A percentile compares a stretch with the other conserved stretches of the same genome.
These are phyloP conservation scores for Serpula lacrymans DNA, from an alignment of 768 basidiomycete genomes.

Conservation along the genomic window DNA sequence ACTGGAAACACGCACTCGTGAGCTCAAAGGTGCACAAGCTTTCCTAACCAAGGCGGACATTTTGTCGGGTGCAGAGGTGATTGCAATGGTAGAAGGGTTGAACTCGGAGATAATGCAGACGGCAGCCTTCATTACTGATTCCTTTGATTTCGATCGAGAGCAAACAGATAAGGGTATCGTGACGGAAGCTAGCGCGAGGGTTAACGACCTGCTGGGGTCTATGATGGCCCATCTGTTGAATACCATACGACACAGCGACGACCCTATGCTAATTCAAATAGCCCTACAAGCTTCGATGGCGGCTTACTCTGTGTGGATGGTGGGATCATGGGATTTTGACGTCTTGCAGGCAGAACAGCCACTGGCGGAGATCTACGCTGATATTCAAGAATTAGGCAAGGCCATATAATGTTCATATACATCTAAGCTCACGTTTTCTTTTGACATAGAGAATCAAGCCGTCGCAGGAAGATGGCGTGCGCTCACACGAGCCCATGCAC, in stretches of 20 bases:
- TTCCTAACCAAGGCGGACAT: constrained; percentile 43
- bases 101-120: constrained; percentile 49
- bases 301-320: constrained; percentile 31
- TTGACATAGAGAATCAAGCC: constrained; percentile 42
- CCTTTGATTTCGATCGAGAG: constrained; percentile 27
- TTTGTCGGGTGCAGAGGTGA: constrained; percentile 43
- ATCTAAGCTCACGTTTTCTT: neutral
- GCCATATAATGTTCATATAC: constrained; percentile 1
- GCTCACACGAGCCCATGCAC: constrained; percentile 46
- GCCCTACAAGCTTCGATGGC: constrained; percentile 32
- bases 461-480: constrained; percentile 56
- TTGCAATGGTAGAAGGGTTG: constrained; percentile 34
- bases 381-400: constrained; percentile 43
- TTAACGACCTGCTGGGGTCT: constrained; percentile 29
- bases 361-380: constrained; percentile 31
- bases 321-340: constrained; percentile 32
- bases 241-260: constrained; percentile 22
- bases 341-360: constrained; percentile 25
- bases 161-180: constrained; percentile 18
- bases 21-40: constrained; percentile 39
- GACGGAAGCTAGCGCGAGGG: constrained; percentile 23
- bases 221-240: constrained; percentile 21
- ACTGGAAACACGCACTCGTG: constrained; percentile 32
- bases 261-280: constrained; percentile 39
- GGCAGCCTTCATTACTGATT: constrained; percentile 42